Evolutionary conservation across 768 basidiomycete species (phyloP).

Genomic region (Terana coerulea): DNA sequence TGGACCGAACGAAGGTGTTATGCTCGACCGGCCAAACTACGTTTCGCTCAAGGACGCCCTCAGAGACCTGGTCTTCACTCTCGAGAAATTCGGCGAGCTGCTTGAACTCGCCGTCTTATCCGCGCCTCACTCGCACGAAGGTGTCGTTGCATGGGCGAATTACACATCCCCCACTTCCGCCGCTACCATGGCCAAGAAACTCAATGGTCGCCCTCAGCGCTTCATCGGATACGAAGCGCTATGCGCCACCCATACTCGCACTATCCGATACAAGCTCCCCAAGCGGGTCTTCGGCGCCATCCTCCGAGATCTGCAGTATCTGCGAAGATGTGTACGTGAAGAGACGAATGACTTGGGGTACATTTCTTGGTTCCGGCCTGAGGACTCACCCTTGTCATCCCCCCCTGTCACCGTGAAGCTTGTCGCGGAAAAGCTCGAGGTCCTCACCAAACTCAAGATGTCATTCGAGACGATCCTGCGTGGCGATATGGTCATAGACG

Average conservation of each 20-base stretch:
- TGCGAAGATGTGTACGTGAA: conserved; percentile 36
- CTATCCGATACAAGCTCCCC: conserved; percentile 44
- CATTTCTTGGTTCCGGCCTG: neutral
- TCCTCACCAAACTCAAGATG: conserved; percentile 52
- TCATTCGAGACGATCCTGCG: conserved; percentile 58
- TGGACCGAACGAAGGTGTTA: conserved; percentile 43
- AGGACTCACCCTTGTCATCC: neutral
- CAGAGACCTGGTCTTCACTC: conserved; percentile 24
- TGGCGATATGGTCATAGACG: conserved; percentile 53
- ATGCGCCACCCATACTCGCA: conserved; percentile 49
- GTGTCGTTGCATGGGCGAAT: conserved; percentile 50
- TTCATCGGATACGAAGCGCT: conserved; percentile 45
- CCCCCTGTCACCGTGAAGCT: conserved; percentile 44
- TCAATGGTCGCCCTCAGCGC: conserved; percentile 45
- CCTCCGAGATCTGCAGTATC: conserved; percentile 39
- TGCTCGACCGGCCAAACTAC: conserved; percentile 51
- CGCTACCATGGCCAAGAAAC: conserved; percentile 39
- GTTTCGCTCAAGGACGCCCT: conserved; percentile 31
- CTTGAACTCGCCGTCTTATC: conserved; percentile 42
- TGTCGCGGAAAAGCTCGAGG: conserved; percentile 43
- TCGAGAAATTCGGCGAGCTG: conserved; percentile 38
- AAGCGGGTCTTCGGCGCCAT: conserved; percentile 36
- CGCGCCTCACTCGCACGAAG: conserved; percentile 47
- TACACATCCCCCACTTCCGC: conserved; percentile 54
- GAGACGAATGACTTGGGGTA: conserved; percentile 19